Percentiles rank a stretch among this genome's conserved stretches.
These are phyloP conservation scores for Periconia sp. DNA, from an alignment of 2,329 filamentous ascomycete genomes.

Conservation along the genomic window DNA sequence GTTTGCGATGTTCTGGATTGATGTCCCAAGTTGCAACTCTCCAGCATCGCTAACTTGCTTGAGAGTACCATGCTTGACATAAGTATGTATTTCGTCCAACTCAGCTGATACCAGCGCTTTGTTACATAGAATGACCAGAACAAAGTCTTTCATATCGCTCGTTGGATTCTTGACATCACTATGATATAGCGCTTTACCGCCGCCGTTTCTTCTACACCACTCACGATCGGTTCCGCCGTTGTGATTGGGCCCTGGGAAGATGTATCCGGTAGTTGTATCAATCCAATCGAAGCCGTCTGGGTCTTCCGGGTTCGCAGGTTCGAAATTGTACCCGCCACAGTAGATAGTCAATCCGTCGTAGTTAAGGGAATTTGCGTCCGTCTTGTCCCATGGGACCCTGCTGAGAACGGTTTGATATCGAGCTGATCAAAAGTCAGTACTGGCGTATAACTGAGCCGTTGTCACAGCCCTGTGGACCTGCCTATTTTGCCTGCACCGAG, in stretches of 20 bases:
- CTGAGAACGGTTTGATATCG: background rate
- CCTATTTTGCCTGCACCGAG: too few species aligned
- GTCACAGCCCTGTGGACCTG: too few species aligned
- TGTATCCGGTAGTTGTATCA: background rate
- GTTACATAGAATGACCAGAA: background rate
- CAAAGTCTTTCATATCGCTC: background rate
- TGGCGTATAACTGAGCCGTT: too few species aligned
- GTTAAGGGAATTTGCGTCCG: background rate
- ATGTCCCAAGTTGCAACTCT: background rate
- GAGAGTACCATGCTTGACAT: background rate
- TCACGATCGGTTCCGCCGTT: background rate
- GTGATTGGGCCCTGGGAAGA: background rate
- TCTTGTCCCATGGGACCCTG: background rate
- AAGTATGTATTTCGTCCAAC: background rate
- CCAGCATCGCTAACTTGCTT: background rate
- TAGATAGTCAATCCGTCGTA: background rate
- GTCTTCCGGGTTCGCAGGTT: background rate
- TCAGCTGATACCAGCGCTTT: background rate
- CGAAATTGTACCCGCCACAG: background rate
- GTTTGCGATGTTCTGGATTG: background rate
- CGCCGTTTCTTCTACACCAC: background rate
- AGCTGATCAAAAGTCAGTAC: too few species aligned
- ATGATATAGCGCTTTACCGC: background rate
- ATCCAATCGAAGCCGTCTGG: background rate
- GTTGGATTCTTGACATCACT: background rate